Conservation (phyloP, 2,329 filamentous ascomycete species). For the Fusarium anguioides region DNA sequence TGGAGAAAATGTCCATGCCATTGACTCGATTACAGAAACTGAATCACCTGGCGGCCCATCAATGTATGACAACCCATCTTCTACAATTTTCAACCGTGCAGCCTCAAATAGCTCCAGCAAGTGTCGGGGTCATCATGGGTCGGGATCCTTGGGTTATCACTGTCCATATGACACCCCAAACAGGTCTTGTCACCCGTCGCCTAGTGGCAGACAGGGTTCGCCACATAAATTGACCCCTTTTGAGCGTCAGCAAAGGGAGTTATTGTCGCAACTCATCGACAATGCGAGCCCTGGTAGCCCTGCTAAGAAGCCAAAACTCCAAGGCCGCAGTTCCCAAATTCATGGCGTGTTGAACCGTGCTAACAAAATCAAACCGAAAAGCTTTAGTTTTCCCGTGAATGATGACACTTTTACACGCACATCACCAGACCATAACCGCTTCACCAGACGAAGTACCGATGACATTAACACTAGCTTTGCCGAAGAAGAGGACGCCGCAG, state of each 20-base stretch:
- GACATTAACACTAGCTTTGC: constrained; percentile 72
- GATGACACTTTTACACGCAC: constrained; percentile 55
- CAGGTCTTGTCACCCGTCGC: constrained; percentile 31
- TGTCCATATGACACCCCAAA: constrained; percentile 12
- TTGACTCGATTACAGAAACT: constrained; percentile 23
- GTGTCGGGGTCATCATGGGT: constrained; percentile 10
- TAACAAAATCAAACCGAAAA: constrained; percentile 53
- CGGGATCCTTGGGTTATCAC: constrained; percentile 13
- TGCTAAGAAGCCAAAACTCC: constrained; percentile 23
- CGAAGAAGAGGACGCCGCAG: constrained; percentile 57
- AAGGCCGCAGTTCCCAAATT: not conserved
- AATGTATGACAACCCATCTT: constrained; percentile 58
- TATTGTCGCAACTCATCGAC: constrained; percentile 53
- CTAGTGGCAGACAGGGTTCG: constrained; percentile 48
- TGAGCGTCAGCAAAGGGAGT: constrained; percentile 54
- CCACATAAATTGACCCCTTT: constrained; percentile 49
- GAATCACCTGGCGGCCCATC: constrained; percentile 50
- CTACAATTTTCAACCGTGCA: constrained; percentile 30
- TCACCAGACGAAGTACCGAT: constrained; percentile 64
- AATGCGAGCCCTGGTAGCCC: constrained; percentile 40
- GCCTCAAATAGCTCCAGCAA: constrained; percentile 24
- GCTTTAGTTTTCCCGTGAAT: constrained; percentile 63
- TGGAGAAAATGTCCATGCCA: not conserved
- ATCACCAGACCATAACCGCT: constrained; percentile 53
- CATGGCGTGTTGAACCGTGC: constrained; percentile 27